Conservation (phyloP, 1,284 basidiomycete species). For the Pyrrhoderma noxium region DNA sequence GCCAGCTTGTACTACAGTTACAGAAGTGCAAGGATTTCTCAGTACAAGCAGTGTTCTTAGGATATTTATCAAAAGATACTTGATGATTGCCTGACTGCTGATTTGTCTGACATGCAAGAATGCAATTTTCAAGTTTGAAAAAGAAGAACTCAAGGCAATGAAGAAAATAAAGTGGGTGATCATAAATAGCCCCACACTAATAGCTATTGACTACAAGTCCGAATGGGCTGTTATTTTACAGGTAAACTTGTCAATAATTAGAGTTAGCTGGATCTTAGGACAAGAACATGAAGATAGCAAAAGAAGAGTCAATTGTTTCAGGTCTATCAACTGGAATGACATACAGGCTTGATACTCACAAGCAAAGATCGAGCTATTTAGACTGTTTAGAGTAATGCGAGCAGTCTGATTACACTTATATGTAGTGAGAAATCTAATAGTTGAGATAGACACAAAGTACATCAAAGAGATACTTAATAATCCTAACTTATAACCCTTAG, state of each 20-base stretch:
- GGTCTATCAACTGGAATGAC: conserved; percentile 32
- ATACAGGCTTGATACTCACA: conserved; percentile 29
- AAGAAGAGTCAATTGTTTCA: conserved; percentile 21
- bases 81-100: conserved; percentile 23
- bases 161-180: conserved; percentile 25
- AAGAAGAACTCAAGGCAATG: conserved; percentile 27
- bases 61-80: conserved; percentile 28
- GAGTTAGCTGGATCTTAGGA: conserved; percentile 27
- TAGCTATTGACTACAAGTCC: conserved; percentile 29
- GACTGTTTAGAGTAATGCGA: background rate
- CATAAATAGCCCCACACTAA: conserved; percentile 20
- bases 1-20: conserved; percentile 20
- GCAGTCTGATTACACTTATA: background rate
- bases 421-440: conserved; percentile 11
- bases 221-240: conserved; percentile 27
- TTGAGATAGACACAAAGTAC: conserved; percentile 21
- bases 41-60: conserved; percentile 24
- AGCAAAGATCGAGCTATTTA: background rate
- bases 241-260: conserved; percentile 31
- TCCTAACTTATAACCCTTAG: conserved; percentile 20
- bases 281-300: conserved; percentile 19
- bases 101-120: background rate
- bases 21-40: conserved; percentile 27
- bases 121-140: conserved; percentile 20
- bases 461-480: conserved; percentile 22